These are phyloP conservation scores for Tolypocladium inflatum DNA, from an alignment of 2,329 filamentous ascomycete species.

Conservation along the genomic window DNA sequence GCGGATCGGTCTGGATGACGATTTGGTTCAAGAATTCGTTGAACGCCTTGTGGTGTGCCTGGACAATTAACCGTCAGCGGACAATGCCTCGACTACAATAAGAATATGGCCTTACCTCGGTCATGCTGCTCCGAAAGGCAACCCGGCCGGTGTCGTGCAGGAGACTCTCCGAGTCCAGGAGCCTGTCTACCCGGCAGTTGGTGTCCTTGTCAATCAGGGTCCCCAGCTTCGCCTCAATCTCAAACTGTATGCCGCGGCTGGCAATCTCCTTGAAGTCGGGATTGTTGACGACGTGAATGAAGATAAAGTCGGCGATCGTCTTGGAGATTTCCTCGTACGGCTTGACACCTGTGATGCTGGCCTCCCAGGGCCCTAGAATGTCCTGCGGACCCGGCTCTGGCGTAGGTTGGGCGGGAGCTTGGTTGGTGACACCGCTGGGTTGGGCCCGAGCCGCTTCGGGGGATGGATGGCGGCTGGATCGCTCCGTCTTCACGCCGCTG, in stretches of 20 bases:
- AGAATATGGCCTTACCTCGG: constrained; percentile 51
- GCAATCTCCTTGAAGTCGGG: constrained; percentile 55
- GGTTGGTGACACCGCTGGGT: constrained; percentile 8
- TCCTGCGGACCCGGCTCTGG: constrained; percentile 20
- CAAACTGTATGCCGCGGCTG: constrained; percentile 62
- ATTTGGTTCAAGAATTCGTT: constrained; percentile 76
- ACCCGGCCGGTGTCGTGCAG: constrained; percentile 51
- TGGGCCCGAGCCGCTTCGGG: constrained; percentile 25
- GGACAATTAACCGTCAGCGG: constrained; percentile 4
- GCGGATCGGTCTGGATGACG: constrained; percentile 48
- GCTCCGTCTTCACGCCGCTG: constrained; percentile 15
- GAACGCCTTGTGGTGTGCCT: constrained; percentile 72
- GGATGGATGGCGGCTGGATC: constrained; percentile 34
- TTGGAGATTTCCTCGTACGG: constrained; percentile 69
- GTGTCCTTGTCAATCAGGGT: constrained; percentile 66
- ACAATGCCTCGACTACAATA: too few species aligned
- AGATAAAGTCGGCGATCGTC: constrained; percentile 73
- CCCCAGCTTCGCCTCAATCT: constrained; percentile 92
- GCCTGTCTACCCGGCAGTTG: constrained; percentile 57
- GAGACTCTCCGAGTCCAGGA: constrained; percentile 62
- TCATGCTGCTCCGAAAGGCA: constrained; percentile 83
- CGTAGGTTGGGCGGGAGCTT: constrained; percentile 11
- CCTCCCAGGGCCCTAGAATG: constrained; percentile 50
- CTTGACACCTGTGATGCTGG: constrained; percentile 58
- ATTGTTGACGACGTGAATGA: constrained; percentile 57